phyloP scores from a whole-genome alignment of 306 rosid species.

The Quercus wislizeni region DNA sequence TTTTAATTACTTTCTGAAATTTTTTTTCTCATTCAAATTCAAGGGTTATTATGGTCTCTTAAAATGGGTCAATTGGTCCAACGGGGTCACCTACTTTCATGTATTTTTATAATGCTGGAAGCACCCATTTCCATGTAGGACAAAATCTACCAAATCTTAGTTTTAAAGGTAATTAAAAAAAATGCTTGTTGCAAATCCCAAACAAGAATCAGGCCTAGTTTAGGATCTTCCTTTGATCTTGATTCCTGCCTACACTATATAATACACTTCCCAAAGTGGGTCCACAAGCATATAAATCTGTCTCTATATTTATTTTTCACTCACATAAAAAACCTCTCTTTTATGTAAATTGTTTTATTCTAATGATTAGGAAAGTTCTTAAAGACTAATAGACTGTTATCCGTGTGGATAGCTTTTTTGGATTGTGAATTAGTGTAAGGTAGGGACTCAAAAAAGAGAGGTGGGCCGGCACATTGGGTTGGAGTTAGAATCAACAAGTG shows the following conservation, averaged over 20 bases:
- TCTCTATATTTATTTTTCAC: not conserved
- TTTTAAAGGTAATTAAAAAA: conserved; percentile 20
- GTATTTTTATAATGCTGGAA: not conserved
- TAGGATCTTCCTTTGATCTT: conserved; percentile 25
- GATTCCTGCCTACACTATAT: conserved; percentile 9
- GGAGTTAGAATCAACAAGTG: not conserved
- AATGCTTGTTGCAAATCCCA: conserved; percentile 33
- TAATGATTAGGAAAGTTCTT: not conserved
- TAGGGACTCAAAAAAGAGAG: not conserved
- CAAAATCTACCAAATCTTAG: conserved; percentile 49
- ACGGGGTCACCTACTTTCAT: conserved; percentile 18
- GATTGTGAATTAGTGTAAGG: not conserved
- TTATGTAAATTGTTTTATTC: not conserved
- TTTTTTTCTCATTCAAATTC: no score
- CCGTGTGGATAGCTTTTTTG: not conserved
- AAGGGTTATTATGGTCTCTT: not conserved
- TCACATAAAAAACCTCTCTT: not conserved
- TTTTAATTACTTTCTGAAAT: not conserved
- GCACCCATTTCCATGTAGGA: conserved; percentile 31
- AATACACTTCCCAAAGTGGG: conserved; percentile 15
- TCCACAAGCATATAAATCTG: conserved; percentile 1
- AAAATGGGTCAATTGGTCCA: not conserved
- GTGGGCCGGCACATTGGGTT: conserved; percentile 13
- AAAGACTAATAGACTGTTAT: not conserved
- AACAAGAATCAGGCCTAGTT: conserved; percentile 21